These are phyloP conservation scores for Leptographium galeiforme DNA, from an alignment of 2,329 filamentous ascomycete genomes.

Conservation along the genomic window DNA sequence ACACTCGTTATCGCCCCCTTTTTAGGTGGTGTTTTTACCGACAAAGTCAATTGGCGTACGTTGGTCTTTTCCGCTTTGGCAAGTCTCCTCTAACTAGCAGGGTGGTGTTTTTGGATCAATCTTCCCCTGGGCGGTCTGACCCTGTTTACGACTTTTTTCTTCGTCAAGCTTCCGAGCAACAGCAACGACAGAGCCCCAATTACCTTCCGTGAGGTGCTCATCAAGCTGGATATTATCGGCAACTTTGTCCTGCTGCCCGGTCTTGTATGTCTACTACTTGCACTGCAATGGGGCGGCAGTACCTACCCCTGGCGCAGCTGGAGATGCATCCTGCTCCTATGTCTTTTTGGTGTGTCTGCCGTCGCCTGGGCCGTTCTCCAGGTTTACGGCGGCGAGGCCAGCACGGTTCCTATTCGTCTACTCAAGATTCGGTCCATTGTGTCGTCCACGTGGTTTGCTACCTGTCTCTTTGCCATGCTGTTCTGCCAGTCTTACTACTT, in stretches of 20 bases:
- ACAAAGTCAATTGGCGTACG: too few relatives aligned
- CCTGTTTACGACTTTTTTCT: too few relatives aligned
- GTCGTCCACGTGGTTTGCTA: constrained; percentile 18
- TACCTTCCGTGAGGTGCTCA: constrained; percentile 19
- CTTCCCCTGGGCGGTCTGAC: too few relatives aligned
- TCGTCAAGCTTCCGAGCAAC: too few relatives aligned
- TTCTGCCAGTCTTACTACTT: constrained; percentile 14
- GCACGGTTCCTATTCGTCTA: constrained; percentile 25
- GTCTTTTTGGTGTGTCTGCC: constrained; percentile 10
- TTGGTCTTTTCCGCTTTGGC: too few relatives aligned
- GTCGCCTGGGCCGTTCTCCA: neutral
- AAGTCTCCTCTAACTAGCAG: too few relatives aligned
- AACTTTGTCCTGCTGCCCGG: constrained; percentile 12
- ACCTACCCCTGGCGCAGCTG: constrained; percentile 19
- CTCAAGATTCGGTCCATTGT: constrained; percentile 21
- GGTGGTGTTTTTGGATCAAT: too few relatives aligned
- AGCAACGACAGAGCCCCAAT: too few relatives aligned
- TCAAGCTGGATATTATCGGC: constrained; percentile 16
- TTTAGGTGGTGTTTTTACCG: too few relatives aligned
- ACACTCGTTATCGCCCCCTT: too few relatives aligned
- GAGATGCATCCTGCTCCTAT: constrained; percentile 20
- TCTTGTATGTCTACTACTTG: constrained; percentile 28
- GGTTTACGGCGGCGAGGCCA: neutral
- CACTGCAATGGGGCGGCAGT: constrained; percentile 28
- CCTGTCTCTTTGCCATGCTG: constrained; percentile 19